A percentile compares a stretch with the other conserved stretches of the same genome.
Evolutionary conservation across 2,329 filamentous ascomycete genomes (phyloP).

Genomic region (Alternaria angustiovoidea): DNA sequence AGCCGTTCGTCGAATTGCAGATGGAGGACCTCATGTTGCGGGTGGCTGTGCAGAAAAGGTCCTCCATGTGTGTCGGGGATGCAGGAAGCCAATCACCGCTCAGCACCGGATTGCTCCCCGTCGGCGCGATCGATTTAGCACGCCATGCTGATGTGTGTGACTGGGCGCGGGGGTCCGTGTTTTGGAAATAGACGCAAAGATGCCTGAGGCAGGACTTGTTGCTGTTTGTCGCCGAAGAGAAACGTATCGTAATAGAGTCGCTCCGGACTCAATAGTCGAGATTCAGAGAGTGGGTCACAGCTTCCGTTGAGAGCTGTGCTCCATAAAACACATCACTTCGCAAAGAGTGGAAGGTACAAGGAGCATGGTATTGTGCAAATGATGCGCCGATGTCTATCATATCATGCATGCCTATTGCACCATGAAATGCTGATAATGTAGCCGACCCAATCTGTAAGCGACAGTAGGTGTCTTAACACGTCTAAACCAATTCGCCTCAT

Average conservation of each 20-base stretch:
- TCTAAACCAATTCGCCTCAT: slow-evolving; percentile 6
- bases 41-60: slow-evolving; percentile 15
- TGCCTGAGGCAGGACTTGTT: not conserved
- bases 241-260: not conserved
- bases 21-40: slow-evolving; percentile 11
- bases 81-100: slow-evolving; percentile 7
- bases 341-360: not conserved
- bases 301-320: not conserved
- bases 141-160: slow-evolving; percentile 9
- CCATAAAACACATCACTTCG: not conserved
- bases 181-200: not conserved
- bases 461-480: slow-evolving; percentile 3
- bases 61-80: slow-evolving; percentile 9
- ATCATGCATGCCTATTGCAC: slow-evolving; percentile 3
- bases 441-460: not conserved
- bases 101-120: not conserved
- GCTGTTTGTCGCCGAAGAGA: not conserved
- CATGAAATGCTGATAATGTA: slow-evolving; percentile 7
- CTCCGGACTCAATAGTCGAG: not conserved
- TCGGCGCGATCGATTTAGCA: slow-evolving; percentile 3
- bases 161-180: not conserved
- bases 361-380: not conserved
- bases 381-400: slow-evolving; percentile 1
- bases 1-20: slow-evolving; percentile 8
- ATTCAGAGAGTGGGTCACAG: not conserved